Evolutionary conservation across 768 basidiomycete species (phyloP).

Genomic region (Trametes meyenii): DNA sequence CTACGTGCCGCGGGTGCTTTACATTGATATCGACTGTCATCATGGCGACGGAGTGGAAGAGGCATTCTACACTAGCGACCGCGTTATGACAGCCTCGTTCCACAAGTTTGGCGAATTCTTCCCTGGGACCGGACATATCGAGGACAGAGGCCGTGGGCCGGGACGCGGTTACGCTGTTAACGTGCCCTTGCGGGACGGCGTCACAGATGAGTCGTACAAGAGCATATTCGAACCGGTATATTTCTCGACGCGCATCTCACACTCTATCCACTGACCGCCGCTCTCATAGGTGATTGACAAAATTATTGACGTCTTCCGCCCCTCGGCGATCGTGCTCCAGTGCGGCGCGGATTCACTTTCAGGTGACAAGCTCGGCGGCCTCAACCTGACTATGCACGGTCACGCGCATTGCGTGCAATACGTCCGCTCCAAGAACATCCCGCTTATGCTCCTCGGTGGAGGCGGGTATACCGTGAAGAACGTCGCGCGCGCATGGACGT

Average conservation of each 20-base stretch:
- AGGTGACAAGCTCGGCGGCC: constrained; percentile 93
- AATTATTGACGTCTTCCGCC: constrained; percentile 86
- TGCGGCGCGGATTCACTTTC: constrained; percentile 96
- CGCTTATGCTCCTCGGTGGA: constrained; percentile 90
- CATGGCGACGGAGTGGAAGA: constrained; percentile 99
- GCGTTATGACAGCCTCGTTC: constrained; percentile 96
- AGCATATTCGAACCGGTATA: constrained; percentile 92
- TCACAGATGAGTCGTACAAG: constrained; percentile 85
- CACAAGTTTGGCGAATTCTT: constrained; percentile 98
- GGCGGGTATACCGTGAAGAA: constrained; percentile 98
- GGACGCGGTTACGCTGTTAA: constrained; percentile 92
- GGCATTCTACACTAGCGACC: constrained; percentile 95
- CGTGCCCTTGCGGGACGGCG: constrained; percentile 91
- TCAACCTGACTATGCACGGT: constrained; percentile 95
- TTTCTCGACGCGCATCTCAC: background rate
- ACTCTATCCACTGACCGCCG: constrained; percentile 6
- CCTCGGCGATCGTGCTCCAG: constrained; percentile 87
- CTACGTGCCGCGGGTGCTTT: constrained; percentile 83
- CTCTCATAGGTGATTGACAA: constrained; percentile 72
- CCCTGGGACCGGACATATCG: constrained; percentile 85
- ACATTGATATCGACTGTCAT: constrained; percentile 98
- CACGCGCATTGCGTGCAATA: constrained; percentile 92
- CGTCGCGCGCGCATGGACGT: constrained; percentile 93
- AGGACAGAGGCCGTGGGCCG: constrained; percentile 81
- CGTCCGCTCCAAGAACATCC: constrained; percentile 78